Evolutionary conservation across 441 rosid species (phyloP).

Genomic region (Hura crepitans): DNA sequence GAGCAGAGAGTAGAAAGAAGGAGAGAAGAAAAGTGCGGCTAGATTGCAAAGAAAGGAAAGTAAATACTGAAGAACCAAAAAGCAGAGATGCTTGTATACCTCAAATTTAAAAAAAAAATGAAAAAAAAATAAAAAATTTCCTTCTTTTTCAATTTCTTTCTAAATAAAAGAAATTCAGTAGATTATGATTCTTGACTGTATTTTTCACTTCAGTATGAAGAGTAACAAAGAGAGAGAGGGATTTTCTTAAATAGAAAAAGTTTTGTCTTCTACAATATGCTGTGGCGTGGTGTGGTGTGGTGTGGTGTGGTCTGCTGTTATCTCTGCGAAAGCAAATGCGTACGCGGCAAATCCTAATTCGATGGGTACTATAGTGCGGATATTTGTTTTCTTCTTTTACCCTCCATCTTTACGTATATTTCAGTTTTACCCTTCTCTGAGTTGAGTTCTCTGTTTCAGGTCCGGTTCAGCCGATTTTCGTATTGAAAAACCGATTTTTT

Average conservation of each 20-base stretch:
- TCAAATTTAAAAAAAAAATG: too few relatives aligned
- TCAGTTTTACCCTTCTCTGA: not conserved
- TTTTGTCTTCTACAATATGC: too few relatives aligned
- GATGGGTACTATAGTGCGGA: too few relatives aligned
- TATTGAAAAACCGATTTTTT: too few relatives aligned
- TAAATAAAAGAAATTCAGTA: not conserved
- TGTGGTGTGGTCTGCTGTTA: not conserved
- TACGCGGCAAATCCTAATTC: not conserved
- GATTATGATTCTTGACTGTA: not conserved
- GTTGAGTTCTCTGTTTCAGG: too few relatives aligned
- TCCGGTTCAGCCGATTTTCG: too few relatives aligned
- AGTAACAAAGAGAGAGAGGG: too few relatives aligned
- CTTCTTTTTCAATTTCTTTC: not conserved
- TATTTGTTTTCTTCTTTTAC: too few relatives aligned
- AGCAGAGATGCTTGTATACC: slow-evolving; percentile 33
- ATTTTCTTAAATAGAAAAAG: too few relatives aligned
- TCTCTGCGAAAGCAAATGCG: not conserved
- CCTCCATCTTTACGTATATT: not conserved
- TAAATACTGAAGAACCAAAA: slow-evolving; percentile 29
- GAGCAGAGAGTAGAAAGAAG: not conserved
- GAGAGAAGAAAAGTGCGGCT: slow-evolving; percentile 17
- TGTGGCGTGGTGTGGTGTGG: too few relatives aligned
- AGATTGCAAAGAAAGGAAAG: slow-evolving; percentile 20
- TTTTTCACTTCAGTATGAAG: not conserved
- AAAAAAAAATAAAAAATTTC: too few relatives aligned